Base-by-base conservation (phyloP, 768 basidiomycete species). In the Tulasnella sp. region DNA sequence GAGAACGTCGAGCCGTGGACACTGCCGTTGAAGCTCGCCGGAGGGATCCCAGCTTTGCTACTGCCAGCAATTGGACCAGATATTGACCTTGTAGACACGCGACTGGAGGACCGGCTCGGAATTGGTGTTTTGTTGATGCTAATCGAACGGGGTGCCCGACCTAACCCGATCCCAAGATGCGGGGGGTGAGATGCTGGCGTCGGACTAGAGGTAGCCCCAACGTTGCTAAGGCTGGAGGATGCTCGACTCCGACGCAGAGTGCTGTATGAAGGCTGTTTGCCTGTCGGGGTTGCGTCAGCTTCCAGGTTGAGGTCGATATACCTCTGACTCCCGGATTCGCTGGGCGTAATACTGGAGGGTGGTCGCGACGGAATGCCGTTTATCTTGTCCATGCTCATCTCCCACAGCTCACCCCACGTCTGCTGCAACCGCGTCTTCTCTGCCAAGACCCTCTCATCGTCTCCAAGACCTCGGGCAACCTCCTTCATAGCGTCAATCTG, bases 391-490 rank as follows among this genome's bases (percentile, higher is more conserved):
- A 85, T 86, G 45, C 86, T 89, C 93, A 96, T 95, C 25, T 93
- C 92, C 79, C 90, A 87, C 54, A 96, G 83, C 83, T 96, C 94
- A 29, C 81, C 82, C 91, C 92, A 95, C 1, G 92, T 91, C 82
- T 94, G 93, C 58, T 88, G 83, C 52, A 94, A 84, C n/a, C 93
- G 88, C 6, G 85, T 84, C 67, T 86, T 85, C 81, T 96, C 93
- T 7, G 85, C 82, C 22, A 83, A 81, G 8, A 89, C 90, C 45
- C 93, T 87, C 29, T 82, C 77, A 82, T 96, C 94, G 76, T 89
- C 84, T 2, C 85, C 79, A 15, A 93, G 84, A 1, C 81, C 71
- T 22, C 82, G 80, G 39, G 86, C 86, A 31, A 82, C 83, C 3
- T 81, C 81, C 39, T 83, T 82, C 83, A 92, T 85, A 17, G 83